A percentile compares a stretch with the other conserved stretches of the same genome.
Conservation (phyloP, 2,329 filamentous ascomycete species). For the Epichloe sp. region DNA sequence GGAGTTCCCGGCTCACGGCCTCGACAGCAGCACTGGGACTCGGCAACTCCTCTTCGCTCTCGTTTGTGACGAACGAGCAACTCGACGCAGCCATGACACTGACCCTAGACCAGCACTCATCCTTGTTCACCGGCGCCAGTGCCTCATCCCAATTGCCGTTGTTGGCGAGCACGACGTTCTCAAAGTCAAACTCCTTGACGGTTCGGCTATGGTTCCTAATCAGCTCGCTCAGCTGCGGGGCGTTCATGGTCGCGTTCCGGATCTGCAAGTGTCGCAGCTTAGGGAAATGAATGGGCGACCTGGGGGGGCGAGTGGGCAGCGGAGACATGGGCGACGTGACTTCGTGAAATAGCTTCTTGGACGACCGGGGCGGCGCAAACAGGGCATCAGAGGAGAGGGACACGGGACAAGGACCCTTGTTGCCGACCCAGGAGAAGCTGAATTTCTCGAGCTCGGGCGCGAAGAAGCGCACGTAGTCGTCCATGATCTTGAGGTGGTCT, state of each 20-base stretch:
- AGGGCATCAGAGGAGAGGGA: constrained; percentile 57
- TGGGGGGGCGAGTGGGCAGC: constrained; percentile 34
- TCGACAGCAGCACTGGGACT: constrained; percentile 40
- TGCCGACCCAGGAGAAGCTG: constrained; percentile 65
- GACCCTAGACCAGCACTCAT: constrained; percentile 25
- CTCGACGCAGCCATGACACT: constrained; percentile 16
- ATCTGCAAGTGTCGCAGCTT: constrained; percentile 55
- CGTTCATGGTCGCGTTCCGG: constrained; percentile 60
- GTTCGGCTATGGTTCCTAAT: constrained; percentile 53
- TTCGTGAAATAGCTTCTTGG: constrained; percentile 49
- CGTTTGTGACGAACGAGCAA: constrained; percentile 20
- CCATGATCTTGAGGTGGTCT: constrained; percentile 65
- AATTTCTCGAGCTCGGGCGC: constrained; percentile 54
- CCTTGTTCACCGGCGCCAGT: constrained; percentile 50
- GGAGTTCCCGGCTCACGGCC: constrained; percentile 38
- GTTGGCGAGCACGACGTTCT: constrained; percentile 56
- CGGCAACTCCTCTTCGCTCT: constrained; percentile 26
- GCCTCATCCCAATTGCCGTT: constrained; percentile 70
- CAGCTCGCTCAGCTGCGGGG: constrained; percentile 55
- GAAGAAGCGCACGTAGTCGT: constrained; percentile 66
- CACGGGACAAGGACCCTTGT: constrained; percentile 62
- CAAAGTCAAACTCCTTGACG: constrained; percentile 67
- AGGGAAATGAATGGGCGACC: constrained; percentile 51
- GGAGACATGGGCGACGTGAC: constrained; percentile 53
- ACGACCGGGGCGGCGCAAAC: constrained; percentile 41